Evolutionary conservation across 331 rosid genomes (phyloP).

Genomic region (Quercus tomentella): DNA sequence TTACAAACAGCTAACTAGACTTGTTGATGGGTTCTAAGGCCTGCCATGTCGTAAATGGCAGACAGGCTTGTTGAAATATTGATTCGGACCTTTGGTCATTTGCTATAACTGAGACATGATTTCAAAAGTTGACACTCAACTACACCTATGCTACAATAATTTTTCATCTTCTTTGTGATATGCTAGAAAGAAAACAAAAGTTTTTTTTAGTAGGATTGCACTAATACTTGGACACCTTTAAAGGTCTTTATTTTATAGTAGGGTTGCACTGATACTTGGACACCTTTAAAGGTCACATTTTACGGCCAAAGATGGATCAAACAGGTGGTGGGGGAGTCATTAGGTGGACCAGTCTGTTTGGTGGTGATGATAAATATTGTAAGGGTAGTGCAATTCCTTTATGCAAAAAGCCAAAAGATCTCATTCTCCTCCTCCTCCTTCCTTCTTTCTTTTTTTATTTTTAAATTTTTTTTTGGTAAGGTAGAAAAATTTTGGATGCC

Average conservation of each 20-base stretch:
- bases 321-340: background rate
- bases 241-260: too few relatives aligned
- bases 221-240: too few relatives aligned
- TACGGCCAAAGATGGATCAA: background rate
- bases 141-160: background rate
- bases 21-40: background rate
- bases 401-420: background rate
- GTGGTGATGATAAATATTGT: constrained; percentile 1
- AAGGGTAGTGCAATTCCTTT: background rate
- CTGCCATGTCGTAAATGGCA: background rate
- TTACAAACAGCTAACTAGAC: background rate
- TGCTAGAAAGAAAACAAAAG: background rate
- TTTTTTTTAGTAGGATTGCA: too few relatives aligned
- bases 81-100: background rate
- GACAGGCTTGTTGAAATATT: background rate
- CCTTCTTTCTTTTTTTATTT: background rate
- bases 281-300: background rate
- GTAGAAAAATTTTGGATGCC: too few relatives aligned
- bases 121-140: background rate
- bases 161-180: background rate
- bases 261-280: background rate
- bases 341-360: background rate
- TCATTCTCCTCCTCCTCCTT: background rate
- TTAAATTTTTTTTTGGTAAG: fast-evolving
- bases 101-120: background rate